Percentiles rank a stretch among this genome's conserved stretches.
phyloP scores from a whole-genome alignment of 208 protist species.

The Leishmania gerbilli region DNA sequence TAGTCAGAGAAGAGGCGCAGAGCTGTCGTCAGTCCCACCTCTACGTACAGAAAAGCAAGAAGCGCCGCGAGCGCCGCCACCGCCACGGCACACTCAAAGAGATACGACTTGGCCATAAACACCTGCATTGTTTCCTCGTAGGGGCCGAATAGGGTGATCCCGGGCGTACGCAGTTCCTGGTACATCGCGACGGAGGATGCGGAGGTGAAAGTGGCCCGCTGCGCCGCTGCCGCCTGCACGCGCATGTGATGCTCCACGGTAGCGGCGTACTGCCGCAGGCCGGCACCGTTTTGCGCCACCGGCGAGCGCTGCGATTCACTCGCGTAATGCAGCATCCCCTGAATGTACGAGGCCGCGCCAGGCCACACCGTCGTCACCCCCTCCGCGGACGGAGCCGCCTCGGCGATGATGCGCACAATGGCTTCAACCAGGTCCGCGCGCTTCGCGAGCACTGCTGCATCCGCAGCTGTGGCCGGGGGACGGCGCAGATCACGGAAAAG shows the following conservation, averaged over 20 bases:
- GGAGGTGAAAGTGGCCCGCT: slow-evolving; percentile 6
- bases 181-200: slow-evolving; percentile 30
- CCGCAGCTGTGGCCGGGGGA: slow-evolving; percentile 22
- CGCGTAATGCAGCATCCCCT: slow-evolving; percentile 54
- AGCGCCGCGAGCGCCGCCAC: slow-evolving; percentile 28
- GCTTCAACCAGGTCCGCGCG: slow-evolving; percentile 69
- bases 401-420: slow-evolving; percentile 48
- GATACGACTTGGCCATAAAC: slow-evolving; percentile 47
- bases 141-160: slow-evolving; percentile 55
- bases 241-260: slow-evolving; percentile 57
- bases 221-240: slow-evolving; percentile 26
- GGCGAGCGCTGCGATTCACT: slow-evolving; percentile 49
- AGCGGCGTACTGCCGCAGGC: slow-evolving; percentile 42
- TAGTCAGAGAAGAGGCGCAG: slow-evolving; percentile 30
- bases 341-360: slow-evolving; percentile 54
- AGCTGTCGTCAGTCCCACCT: slow-evolving; percentile 47
- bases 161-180: slow-evolving; percentile 28
- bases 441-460: slow-evolving; percentile 30
- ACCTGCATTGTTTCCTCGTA: slow-evolving; percentile 66
- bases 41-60: slow-evolving; percentile 44
- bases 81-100: slow-evolving; percentile 36
- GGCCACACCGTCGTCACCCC: slow-evolving; percentile 28
- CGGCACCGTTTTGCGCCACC: slow-evolving; percentile 35
- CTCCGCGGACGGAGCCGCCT: slow-evolving; percentile 1
- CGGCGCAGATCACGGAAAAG: slow-evolving; percentile 55